These are phyloP conservation scores for Xylaria longipes DNA, from an alignment of 495 filamentous ascomycete species.

Conservation along the genomic window DNA sequence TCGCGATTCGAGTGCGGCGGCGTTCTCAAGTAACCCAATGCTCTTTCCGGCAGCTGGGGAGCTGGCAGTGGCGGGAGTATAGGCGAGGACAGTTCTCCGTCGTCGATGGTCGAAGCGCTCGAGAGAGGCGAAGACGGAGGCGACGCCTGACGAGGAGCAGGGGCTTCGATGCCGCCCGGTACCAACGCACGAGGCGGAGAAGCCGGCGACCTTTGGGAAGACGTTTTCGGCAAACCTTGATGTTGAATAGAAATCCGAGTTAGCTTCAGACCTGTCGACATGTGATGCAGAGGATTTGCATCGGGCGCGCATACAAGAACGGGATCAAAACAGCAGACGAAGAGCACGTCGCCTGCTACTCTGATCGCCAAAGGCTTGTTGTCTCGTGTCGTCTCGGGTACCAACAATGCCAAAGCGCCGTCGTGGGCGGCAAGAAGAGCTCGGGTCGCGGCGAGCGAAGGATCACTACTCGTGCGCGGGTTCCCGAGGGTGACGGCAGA, in stretches of 20 bases:
- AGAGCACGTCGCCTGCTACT: constrained; percentile 59
- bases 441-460: background rate
- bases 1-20: constrained; percentile 46
- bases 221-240: constrained; percentile 53
- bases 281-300: constrained; percentile 13
- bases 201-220: constrained; percentile 52
- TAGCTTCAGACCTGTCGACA: background rate
- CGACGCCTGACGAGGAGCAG: constrained; percentile 35
- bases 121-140: constrained; percentile 55
- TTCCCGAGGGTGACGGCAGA: constrained; percentile 7
- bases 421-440: constrained; percentile 15
- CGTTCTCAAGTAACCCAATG: constrained; percentile 55
- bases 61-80: constrained; percentile 59
- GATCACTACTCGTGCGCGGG: constrained; percentile 8
- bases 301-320: constrained; percentile 46
- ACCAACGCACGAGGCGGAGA: constrained; percentile 60
- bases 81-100: constrained; percentile 56
- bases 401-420: constrained; percentile 28
- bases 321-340: constrained; percentile 64
- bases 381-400: constrained; percentile 31
- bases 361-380: constrained; percentile 39
- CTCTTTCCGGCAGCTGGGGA: constrained; percentile 55
- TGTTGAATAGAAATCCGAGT: constrained; percentile 25
- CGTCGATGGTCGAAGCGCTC: constrained; percentile 59
- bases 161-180: constrained; percentile 53